Evolutionary conservation across 2,329 filamentous ascomycete species (phyloP), one percentile per base, ranked within the genome.

Genomic region (Pseudogymnoascus pannorum): DNA sequence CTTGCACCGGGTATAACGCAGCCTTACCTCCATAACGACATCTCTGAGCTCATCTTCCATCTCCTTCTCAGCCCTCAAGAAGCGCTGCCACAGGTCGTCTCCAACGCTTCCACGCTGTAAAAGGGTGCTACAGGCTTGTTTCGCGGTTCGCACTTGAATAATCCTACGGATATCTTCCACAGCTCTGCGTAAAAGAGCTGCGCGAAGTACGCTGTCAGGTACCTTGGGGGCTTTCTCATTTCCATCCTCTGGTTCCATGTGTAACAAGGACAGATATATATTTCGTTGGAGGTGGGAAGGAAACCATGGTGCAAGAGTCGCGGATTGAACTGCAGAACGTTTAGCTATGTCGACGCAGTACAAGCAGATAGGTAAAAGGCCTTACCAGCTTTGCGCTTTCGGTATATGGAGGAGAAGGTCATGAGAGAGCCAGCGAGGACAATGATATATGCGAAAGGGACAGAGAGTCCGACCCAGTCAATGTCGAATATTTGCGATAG

Each of bases 11-110:
- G 9, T 33, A 16, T 22, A 18, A 40, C 1, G 12, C 20, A 36
- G 11, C 8, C 81, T 64, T 75, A 95, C 92, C 86, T 97, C 93
- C 69, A 87, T 84, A 33, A 97, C 92, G 22, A 97, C 93, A 75
- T 99, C 94, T 69, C 91, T 85, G 64, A 99, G 81, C 77, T 99
- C 94, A 67, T 92, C 91, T 77, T 99, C 92, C 80, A 97, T 95
- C 77, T 99, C 94, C 78, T 95, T 92, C 82, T 99, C 94, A 0
- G 93, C 94, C 58, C 91, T 84, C 75, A 87, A 77, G 75, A 97
- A 96, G 38, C 93, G 83, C 78, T 97, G 91, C 89, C 92, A 96
- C 68, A 99, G 76, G 74, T 99, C 94, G 73, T 99, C 94, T 12
- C 94, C 93, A 1, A 99, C 92, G 71, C 91, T 96, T 57, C 94